Percentiles rank a stretch among this genome's conserved stretches.
phyloP scores from a whole-genome alignment of 2,329 filamentous ascomycete species.

The Hypoxylon sp. region DNA sequence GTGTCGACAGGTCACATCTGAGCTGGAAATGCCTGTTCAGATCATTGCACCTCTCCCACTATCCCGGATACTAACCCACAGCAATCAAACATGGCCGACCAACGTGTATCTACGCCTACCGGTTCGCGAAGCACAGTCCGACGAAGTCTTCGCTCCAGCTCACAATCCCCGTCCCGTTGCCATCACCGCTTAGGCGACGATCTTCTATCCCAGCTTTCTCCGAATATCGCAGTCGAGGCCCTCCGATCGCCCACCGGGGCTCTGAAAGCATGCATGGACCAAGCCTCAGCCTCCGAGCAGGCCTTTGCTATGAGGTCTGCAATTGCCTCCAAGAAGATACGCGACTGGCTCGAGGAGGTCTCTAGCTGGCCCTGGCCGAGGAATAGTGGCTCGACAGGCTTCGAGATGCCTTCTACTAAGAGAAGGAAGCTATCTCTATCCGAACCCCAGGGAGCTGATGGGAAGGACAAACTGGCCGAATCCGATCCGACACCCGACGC shows the following conservation, averaged over 20 bases:
- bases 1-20: conserved; percentile 40
- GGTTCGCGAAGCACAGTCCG: conserved; percentile 55
- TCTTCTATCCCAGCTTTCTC: conserved; percentile 71
- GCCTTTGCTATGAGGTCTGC: conserved; percentile 79
- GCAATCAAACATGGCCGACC: conserved; percentile 50
- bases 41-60: conserved; percentile 29
- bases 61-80: conserved; percentile 44
- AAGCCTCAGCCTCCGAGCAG: conserved; percentile 72
- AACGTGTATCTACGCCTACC: conserved; percentile 49
- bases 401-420: conserved; percentile 61
- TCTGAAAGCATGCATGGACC: conserved; percentile 70
- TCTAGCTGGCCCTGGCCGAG: conserved; percentile 68
- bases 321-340: conserved; percentile 75
- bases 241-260: conserved; percentile 65
- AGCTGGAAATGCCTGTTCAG: conserved; percentile 37
- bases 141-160: conserved; percentile 55
- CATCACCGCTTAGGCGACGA: conserved; percentile 63
- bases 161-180: conserved; percentile 61
- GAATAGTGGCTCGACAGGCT: conserved; percentile 63
- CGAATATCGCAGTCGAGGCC: conserved; percentile 69
- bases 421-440: conserved; percentile 53
- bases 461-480: conserved; percentile 35
- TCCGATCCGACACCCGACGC: conserved; percentile 50
- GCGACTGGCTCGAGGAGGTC: conserved; percentile 81
- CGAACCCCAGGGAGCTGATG: conserved; percentile 38